Percentiles rank a stretch among this genome's conserved stretches.
Evolutionary conservation across 2,329 filamentous ascomycete genomes (phyloP).

Genomic region (Arthrobotrys pseudoclavata): DNA sequence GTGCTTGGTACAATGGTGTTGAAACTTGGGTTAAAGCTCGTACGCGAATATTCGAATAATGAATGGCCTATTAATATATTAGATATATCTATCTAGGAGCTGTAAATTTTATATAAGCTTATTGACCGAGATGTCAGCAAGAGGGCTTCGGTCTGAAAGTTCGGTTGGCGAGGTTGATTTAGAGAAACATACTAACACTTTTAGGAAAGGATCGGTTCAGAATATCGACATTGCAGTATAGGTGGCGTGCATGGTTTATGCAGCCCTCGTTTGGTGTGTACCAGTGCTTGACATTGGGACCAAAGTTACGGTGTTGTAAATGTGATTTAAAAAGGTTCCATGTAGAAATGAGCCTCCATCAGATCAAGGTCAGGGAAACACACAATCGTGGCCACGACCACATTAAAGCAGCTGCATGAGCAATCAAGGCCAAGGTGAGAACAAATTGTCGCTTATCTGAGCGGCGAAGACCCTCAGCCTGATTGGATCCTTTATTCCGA

Average conservation of each 20-base stretch:
- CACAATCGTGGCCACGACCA: not conserved
- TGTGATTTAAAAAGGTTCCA: not conserved
- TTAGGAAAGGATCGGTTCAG: too few species aligned
- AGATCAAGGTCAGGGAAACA: not conserved
- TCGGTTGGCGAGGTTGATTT: too few species aligned
- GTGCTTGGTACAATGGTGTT: not conserved
- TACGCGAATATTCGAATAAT: too few species aligned
- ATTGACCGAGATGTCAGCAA: too few species aligned
- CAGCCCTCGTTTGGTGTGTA: not conserved
- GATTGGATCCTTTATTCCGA: slow-evolving; percentile 30
- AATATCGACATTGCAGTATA: not conserved
- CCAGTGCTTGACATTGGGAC: not conserved
- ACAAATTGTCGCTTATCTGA: slow-evolving; percentile 44
- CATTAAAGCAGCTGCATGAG: not conserved
- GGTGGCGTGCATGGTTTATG: slow-evolving; percentile 4
- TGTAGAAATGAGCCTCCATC: not conserved
- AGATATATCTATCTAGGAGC: too few species aligned
- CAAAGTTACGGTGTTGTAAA: not conserved
- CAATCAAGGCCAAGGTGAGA: slow-evolving; percentile 19
- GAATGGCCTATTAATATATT: too few species aligned
- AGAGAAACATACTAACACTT: not conserved
- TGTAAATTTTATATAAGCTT: too few species aligned
- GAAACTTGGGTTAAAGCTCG: not conserved
- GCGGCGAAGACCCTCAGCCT: not conserved
- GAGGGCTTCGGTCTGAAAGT: too few species aligned